Conservation (phyloP, 2,329 filamentous ascomycete species). For the Neofusicoccum sp. region DNA sequence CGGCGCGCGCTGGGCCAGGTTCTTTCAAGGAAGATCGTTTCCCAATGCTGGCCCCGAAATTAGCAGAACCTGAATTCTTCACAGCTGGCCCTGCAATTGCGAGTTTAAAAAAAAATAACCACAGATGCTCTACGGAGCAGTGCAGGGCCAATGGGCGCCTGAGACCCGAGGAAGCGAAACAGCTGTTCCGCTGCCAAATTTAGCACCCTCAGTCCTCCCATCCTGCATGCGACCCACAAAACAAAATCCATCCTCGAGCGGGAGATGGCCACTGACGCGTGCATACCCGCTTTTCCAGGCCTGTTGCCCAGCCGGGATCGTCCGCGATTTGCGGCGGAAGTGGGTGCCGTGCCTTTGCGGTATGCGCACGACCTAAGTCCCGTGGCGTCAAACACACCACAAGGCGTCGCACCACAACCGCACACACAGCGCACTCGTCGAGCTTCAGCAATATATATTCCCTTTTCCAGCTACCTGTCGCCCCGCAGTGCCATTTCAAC, state of each 20-base stretch:
- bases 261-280: not conserved
- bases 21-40: too few species aligned
- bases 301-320: not conserved
- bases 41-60: too few species aligned
- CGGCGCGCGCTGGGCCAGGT: too few species aligned
- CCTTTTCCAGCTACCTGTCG: not conserved
- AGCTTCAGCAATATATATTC: not conserved
- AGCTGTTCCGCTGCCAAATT: not conserved
- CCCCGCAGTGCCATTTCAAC: not conserved
- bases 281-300: not conserved
- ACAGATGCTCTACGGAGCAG: too few species aligned
- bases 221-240: not conserved
- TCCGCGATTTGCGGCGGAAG: conserved; percentile 8
- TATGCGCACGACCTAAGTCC: not conserved
- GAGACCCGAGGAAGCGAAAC: not conserved
- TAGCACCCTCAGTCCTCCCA: not conserved
- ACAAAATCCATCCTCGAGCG: not conserved
- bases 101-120: too few species aligned
- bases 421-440: too few species aligned
- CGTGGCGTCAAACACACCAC: not conserved
- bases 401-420: not conserved
- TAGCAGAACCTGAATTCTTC: too few species aligned
- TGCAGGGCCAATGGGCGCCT: too few species aligned
- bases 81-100: too few species aligned
- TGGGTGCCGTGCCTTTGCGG: not conserved